Evolutionary conservation across 2,329 filamentous ascomycete genomes (phyloP), one percentile per base, ranked within the genome.

Genomic region (Colletotrichum higginsianum): DNA sequence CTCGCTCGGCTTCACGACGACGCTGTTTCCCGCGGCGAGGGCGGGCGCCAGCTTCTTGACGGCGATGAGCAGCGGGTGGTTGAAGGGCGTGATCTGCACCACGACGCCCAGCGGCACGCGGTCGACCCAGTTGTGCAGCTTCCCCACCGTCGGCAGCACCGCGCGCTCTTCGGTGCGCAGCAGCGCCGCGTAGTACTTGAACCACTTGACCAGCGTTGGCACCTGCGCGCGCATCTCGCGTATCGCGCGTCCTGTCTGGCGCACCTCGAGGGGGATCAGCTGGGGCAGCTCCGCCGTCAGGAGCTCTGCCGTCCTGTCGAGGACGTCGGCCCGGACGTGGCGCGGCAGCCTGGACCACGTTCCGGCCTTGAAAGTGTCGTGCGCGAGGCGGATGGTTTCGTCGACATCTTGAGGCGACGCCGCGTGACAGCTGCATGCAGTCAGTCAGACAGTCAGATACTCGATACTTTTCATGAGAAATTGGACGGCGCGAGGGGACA

Each of bases 191-290:
- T 92, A 94, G 82, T 94, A 94, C 71, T 88, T 89, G 80, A 94
- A 90, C 92, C 92, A 94, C 53, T 89, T 88, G 1, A 90, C 86
- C 0, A 94, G 84, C 0, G 88, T 89, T 0, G 89, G 88, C 6
- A 92, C 88, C 78, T 94, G 92, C 1, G 91, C 91, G 60, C 86
- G 85, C 90, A 94, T 93, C 78, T 94, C 92, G 35, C 91, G 89
- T 38, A 92, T 83, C 0, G 89, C 89, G 0, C 92, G 89, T 3
- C 92, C 92, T 0, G 92, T 94, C 79, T 94, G 92, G 44, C 80
- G 82, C 9, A 92, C 90, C 79, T 94, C 92, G 4, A 93, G 84
- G 11, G 82, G 79, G 61, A 93, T 90, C 49, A 94, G 85, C 0
- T 82, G 79, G 0, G 87, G 84, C 1, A 94, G 82, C 9, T 85